A percentile compares a stretch with the other conserved stretches of the same genome.
Conservation (phyloP, 331 rosid genomes). For the Pyracantha coccinea region DNA sequence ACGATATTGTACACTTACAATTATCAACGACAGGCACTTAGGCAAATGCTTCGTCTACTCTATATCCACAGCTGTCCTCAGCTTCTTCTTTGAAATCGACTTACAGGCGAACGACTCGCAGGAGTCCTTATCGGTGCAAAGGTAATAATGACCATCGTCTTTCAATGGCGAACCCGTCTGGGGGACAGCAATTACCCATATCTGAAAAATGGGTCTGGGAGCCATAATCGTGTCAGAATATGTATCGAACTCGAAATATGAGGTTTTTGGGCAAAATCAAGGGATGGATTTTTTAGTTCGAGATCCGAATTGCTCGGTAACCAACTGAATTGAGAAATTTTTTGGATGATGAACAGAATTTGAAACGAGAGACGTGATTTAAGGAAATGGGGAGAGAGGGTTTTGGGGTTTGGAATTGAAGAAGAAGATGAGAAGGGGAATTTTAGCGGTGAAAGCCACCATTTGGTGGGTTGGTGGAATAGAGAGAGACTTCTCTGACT, state of each 20-base stretch:
- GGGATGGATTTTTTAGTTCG: background rate
- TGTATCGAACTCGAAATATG: background rate
- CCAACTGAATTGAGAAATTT: background rate
- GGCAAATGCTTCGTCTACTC: too few relatives aligned
- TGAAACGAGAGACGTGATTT: slow-evolving; percentile 4
- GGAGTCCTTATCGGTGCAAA: too few relatives aligned
- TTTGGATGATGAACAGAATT: background rate
- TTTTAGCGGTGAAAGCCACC: slow-evolving; percentile 17
- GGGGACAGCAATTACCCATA: slow-evolving; percentile 92
- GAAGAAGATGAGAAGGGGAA: slow-evolving; percentile 16
- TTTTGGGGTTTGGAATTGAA: background rate
- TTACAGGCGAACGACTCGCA: too few relatives aligned
- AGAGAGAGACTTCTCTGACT: background rate
- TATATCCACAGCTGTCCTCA: too few relatives aligned
- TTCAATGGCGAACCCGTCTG: slow-evolving; percentile 12
- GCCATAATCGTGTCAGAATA: background rate
- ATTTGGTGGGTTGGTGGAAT: background rate
- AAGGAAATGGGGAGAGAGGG: background rate
- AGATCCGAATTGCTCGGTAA: slow-evolving; percentile 1
- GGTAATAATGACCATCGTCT: too few relatives aligned
- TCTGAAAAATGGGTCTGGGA: background rate
- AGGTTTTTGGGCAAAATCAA: background rate
- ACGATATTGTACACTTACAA: too few relatives aligned
- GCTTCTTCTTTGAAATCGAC: too few relatives aligned
- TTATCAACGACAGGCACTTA: too few relatives aligned